Percentiles rank a stretch among this genome's conserved stretches.
phyloP scores from a whole-genome alignment of 257 asterid species.

The Scutellaria barbata region DNA sequence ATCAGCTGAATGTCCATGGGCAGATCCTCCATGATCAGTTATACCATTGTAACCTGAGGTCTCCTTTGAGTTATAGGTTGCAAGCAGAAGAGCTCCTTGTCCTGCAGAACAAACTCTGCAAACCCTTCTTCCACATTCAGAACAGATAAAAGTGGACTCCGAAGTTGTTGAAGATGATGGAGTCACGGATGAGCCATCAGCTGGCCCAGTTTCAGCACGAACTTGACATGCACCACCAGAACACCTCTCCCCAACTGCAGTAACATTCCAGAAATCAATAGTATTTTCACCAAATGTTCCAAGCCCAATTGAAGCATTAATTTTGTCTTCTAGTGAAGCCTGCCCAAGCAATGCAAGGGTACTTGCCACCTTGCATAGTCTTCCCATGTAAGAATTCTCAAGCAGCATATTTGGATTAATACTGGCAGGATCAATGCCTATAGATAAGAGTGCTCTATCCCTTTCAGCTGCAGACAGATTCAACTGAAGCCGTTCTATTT shows the following conservation, averaged over 20 bases:
- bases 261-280: constrained; percentile 89
- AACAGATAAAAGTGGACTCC: constrained; percentile 56
- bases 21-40: constrained; percentile 74
- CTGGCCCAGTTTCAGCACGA: constrained; percentile 65
- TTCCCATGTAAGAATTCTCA: constrained; percentile 74
- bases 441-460: constrained; percentile 86
- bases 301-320: constrained; percentile 82
- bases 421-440: constrained; percentile 94
- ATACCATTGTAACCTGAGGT: constrained; percentile 53
- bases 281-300: constrained; percentile 57
- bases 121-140: constrained; percentile 75
- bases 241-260: constrained; percentile 71
- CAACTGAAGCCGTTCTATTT: constrained; percentile 77
- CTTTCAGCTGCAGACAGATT: constrained; percentile 96
- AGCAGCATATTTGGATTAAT: constrained; percentile 82
- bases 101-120: constrained; percentile 96
- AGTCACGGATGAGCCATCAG: constrained; percentile 40
- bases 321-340: constrained; percentile 80
- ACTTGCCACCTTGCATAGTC: constrained; percentile 66
- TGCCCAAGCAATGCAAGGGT: constrained; percentile 86
- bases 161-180: constrained; percentile 52
- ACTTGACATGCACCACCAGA: constrained; percentile 79
- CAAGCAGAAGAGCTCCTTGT: constrained; percentile 77
- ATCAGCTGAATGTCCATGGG: constrained; percentile 59
- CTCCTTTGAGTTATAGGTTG: constrained; percentile 59